Evolutionary conservation across 129 eudicot species (phyloP).

Genomic region (Calendula officinalis): DNA sequence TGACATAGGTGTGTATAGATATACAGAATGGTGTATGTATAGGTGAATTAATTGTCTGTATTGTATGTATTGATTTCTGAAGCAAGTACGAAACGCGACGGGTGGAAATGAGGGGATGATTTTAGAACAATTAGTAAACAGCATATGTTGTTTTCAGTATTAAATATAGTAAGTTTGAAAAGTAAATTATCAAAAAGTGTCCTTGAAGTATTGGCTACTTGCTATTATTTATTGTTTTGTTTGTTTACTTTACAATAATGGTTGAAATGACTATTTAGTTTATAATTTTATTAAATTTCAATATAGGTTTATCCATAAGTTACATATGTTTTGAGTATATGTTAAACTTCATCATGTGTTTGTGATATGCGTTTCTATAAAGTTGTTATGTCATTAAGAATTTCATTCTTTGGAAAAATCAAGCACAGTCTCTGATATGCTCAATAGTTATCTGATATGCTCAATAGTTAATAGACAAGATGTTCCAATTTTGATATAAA

Average conservation of each 20-base stretch:
- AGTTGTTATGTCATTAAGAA: no score
- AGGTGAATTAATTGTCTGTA: background rate
- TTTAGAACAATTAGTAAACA: conserved; percentile 10
- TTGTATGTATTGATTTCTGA: conserved; percentile 22
- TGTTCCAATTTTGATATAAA: no score
- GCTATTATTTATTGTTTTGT: background rate
- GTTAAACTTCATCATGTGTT: no score
- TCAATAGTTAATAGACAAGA: no score
- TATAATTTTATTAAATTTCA: no score
- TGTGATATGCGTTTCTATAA: no score
- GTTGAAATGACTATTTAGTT: background rate
- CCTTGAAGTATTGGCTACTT: conserved; percentile 19
- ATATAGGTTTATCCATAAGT: no score
- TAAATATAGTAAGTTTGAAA: conserved; percentile 7
- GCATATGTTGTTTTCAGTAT: conserved; percentile 13
- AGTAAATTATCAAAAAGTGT: background rate
- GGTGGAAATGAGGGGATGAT: conserved; percentile 30
- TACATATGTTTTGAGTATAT: no score
- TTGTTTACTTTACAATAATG: background rate
- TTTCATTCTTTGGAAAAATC: no score
- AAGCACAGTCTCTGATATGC: no score
- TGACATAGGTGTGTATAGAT: conserved; percentile 14
- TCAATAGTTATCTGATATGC: no score
- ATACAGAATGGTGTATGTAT: conserved; percentile 22
- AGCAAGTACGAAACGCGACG: conserved; percentile 40